phyloP scores from a whole-genome alignment of 1,284 basidiomycete genomes.

The Wallemia mellicola region DNA sequence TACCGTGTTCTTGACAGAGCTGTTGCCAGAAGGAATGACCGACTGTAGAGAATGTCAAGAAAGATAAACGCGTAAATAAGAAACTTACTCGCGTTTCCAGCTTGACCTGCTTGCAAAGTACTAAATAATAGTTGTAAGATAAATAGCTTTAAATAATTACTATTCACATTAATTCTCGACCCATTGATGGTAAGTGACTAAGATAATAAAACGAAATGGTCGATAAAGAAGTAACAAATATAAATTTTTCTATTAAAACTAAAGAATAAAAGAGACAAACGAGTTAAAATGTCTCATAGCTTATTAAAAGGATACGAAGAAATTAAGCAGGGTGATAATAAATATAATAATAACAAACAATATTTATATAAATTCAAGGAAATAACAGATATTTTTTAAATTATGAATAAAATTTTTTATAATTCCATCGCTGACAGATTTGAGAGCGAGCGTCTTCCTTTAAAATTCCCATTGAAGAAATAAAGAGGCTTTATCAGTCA shows the following conservation, averaged over 20 bases:
- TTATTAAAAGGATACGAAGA: no score
- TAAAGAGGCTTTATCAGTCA: background rate
- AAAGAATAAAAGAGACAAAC: no score
- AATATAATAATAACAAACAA: no score
- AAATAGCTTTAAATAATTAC: background rate
- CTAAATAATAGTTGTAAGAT: background rate
- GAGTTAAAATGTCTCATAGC: no score
- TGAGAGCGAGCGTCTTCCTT: background rate
- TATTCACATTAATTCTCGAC: background rate
- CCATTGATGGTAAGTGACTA: background rate
- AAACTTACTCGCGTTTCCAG: background rate
- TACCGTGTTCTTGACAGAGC: slow-evolving; percentile 81
- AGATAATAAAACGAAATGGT: no score
- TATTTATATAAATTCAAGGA: no score
- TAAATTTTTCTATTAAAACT: no score
- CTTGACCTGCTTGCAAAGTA: background rate
- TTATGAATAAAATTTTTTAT: no score
- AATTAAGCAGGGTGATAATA: no score
- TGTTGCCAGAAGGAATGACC: slow-evolving; percentile 82
- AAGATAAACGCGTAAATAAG: background rate
- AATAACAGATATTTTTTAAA: no score
- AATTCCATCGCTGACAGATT: no score
- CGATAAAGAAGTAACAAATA: no score
- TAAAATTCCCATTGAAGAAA: background rate
- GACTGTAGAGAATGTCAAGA: slow-evolving; percentile 21